phyloP scores from a whole-genome alignment of 1,284 basidiomycete genomes.

The Tylopilus orsonianus region DNA sequence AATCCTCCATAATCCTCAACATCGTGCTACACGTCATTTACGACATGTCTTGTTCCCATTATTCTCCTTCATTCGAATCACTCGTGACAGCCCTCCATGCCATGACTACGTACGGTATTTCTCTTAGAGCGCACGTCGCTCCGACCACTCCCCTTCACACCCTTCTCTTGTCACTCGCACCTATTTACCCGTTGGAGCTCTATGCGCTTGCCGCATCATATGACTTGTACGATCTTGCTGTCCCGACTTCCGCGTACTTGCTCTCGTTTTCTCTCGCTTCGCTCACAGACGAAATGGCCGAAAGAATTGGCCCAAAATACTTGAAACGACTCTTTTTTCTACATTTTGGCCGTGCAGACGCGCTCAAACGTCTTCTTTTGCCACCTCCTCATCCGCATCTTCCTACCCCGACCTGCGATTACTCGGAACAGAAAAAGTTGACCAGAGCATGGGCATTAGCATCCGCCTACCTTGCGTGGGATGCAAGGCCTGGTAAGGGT shows the following conservation, averaged over 20 bases:
- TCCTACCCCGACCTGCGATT: constrained; percentile 56
- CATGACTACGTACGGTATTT: constrained; percentile 52
- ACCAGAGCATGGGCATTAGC: constrained; percentile 67
- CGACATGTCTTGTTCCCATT: constrained; percentile 59
- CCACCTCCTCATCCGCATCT: constrained; percentile 63
- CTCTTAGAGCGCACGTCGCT: constrained; percentile 40
- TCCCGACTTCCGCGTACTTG: constrained; percentile 57
- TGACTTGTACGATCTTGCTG: constrained; percentile 58
- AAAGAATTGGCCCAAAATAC: constrained; percentile 53
- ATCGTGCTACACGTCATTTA: constrained; percentile 62
- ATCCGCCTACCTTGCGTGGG: constrained; percentile 68
- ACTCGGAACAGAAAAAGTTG: constrained; percentile 60
- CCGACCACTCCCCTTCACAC: constrained; percentile 43
- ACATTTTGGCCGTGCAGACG: constrained; percentile 43
- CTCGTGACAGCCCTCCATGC: constrained; percentile 48
- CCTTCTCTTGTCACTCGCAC: constrained; percentile 54
- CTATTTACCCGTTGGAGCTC: constrained; percentile 53
- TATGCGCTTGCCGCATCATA: constrained; percentile 58
- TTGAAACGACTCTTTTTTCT: constrained; percentile 43
- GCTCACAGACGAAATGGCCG: constrained; percentile 59
- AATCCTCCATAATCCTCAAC: constrained; percentile 55
- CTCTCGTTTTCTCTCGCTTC: constrained; percentile 56
- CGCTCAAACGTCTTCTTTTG: constrained; percentile 59
- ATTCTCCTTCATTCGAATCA: constrained; percentile 53
- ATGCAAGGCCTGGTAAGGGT: constrained; percentile 57